These are phyloP conservation scores for Irpex sp. DNA, from an alignment of 1,284 basidiomycete genomes.

Conservation along the genomic window DNA sequence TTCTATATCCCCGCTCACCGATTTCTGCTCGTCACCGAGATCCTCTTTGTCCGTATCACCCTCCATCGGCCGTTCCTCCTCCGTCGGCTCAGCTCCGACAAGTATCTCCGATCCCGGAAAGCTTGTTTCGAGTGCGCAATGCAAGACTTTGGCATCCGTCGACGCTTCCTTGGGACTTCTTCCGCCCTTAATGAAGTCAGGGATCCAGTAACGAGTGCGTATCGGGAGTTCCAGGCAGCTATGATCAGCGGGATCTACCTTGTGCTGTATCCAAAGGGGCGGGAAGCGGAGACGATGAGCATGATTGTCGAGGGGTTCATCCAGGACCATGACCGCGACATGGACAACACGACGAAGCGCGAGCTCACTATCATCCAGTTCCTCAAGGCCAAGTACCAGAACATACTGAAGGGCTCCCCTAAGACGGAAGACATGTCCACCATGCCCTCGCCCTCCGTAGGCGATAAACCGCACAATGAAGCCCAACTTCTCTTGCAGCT, in stretches of 20 bases:
- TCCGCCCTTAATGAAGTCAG: slow-evolving; percentile 52
- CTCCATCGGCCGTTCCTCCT: slow-evolving; percentile 76
- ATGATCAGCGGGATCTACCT: slow-evolving; percentile 85
- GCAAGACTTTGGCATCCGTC: slow-evolving; percentile 68
- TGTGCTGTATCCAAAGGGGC: slow-evolving; percentile 67
- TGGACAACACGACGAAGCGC: slow-evolving; percentile 75
- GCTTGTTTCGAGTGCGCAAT: slow-evolving; percentile 79
- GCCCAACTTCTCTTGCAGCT: slow-evolving; percentile 47
- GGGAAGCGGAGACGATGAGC: slow-evolving; percentile 65
- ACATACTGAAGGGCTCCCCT: slow-evolving; percentile 29
- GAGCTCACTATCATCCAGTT: slow-evolving; percentile 81
- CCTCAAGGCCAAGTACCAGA: slow-evolving; percentile 59
- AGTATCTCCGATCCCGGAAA: slow-evolving; percentile 66
- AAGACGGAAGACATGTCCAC: slow-evolving; percentile 5
- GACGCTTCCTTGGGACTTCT: slow-evolving; percentile 50
- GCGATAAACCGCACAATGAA: slow-evolving; percentile 24
- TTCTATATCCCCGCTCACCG: slow-evolving; percentile 69
- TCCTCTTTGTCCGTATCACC: slow-evolving; percentile 74
- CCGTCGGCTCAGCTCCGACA: slow-evolving; percentile 65
- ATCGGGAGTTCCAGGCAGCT: slow-evolving; percentile 78
- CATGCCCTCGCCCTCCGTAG: background rate
- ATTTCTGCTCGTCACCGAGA: slow-evolving; percentile 75
- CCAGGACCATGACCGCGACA: slow-evolving; percentile 64
- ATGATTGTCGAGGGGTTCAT: slow-evolving; percentile 74
- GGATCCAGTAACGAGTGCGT: slow-evolving; percentile 70